phyloP scores from a whole-genome alignment of 345 rosid species.

The Psidium guajava region DNA sequence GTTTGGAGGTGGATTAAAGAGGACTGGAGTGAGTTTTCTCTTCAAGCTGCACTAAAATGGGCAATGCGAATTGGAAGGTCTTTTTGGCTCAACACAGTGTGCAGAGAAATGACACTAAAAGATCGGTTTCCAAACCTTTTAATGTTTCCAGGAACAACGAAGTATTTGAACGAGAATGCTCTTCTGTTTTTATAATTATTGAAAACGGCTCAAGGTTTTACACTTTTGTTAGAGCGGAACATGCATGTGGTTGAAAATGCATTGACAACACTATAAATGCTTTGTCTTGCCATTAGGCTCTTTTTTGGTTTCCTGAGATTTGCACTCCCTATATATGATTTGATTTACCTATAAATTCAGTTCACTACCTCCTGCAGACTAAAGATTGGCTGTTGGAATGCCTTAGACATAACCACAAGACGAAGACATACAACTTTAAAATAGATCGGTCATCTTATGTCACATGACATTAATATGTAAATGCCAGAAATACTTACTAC shows the following conservation, averaged over 20 bases:
- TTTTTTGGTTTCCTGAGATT: not conserved
- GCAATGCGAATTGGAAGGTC: not conserved
- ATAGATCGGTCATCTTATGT: not conserved
- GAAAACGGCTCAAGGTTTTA: not conserved
- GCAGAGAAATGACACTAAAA: not conserved
- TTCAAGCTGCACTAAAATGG: not conserved
- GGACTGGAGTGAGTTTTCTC: not conserved
- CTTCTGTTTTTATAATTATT: not conserved
- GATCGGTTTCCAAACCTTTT: not conserved
- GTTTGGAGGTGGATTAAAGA: not conserved
- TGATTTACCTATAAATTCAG: not conserved
- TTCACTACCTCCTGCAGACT: not conserved
- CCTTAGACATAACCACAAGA: not conserved
- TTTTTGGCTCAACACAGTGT: not conserved
- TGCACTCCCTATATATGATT: not conserved
- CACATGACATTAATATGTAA: not conserved
- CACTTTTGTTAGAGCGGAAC: not conserved
- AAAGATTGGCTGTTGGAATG: not conserved
- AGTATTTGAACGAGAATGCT: not conserved
- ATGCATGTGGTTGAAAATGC: not conserved
- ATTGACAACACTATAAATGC: not conserved
- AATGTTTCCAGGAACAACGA: not conserved
- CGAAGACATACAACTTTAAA: not conserved
- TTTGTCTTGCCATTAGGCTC: not conserved
- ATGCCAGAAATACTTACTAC: constrained; percentile 15